phyloP scores from a whole-genome alignment of 2,329 filamentous ascomycete genomes.

The Mollisia scopiformis region DNA sequence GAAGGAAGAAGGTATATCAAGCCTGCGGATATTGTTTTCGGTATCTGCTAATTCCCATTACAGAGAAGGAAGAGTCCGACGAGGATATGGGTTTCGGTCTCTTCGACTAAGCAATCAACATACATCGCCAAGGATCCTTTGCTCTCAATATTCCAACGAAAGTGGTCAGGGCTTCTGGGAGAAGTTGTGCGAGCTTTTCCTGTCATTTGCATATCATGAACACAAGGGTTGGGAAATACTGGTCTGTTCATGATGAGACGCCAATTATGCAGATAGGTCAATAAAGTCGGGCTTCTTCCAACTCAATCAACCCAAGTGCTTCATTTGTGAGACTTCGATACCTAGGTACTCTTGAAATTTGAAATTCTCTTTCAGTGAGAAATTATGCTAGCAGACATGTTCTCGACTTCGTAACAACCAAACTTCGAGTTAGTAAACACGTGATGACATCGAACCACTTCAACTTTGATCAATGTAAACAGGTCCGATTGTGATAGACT shows the following conservation, averaged over 20 bases:
- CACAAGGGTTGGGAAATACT: slow-evolving; percentile 23
- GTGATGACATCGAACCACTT: too few species aligned
- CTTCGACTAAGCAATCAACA: slow-evolving; percentile 64
- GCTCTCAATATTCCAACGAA: slow-evolving; percentile 28
- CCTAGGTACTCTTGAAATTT: background rate
- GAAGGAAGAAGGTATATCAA: slow-evolving; percentile 81
- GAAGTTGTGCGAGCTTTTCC: slow-evolving; percentile 34
- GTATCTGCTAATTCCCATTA: slow-evolving; percentile 30
- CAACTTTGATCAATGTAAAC: too few species aligned
- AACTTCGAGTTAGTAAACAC: too few species aligned
- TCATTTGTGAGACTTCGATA: too few species aligned
- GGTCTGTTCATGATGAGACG: slow-evolving; percentile 26
- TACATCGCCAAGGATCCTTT: slow-evolving; percentile 22
- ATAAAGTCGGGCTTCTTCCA: slow-evolving; percentile 38
- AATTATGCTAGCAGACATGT: too few species aligned
- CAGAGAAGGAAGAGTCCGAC: slow-evolving; percentile 71
- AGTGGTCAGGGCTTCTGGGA: slow-evolving; percentile 31
- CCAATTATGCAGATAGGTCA: slow-evolving; percentile 33
- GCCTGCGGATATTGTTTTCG: background rate
- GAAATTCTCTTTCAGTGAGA: too few species aligned
- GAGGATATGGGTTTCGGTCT: slow-evolving; percentile 80
- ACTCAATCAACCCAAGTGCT: background rate
- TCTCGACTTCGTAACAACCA: too few species aligned
- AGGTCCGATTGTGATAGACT: too few species aligned
- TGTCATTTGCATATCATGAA: slow-evolving; percentile 33